Conservation (phyloP, 306 rosid genomes). For the Delonix regia region DNA sequence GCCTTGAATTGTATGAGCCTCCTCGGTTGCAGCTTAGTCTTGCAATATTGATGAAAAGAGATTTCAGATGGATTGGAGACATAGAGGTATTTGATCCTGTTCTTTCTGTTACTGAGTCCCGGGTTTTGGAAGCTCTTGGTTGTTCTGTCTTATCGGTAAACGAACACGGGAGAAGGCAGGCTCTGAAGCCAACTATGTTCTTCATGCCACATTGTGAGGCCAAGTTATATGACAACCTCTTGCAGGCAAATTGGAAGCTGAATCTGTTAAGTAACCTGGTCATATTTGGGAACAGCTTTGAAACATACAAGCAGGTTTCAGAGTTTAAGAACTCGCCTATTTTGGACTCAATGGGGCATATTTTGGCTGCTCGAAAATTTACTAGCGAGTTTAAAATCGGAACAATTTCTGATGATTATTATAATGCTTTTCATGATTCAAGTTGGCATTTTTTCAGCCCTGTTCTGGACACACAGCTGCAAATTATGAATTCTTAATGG, state of each 20-base stretch:
- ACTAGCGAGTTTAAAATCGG: constrained; percentile 57
- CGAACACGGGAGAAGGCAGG: constrained; percentile 74
- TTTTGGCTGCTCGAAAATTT: constrained; percentile 53
- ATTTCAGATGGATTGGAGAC: constrained; percentile 66
- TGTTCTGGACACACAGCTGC: constrained; percentile 43
- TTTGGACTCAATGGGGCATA: constrained; percentile 42
- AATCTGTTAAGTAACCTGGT: constrained; percentile 59
- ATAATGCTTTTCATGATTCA: constrained; percentile 78
- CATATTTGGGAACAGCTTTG: constrained; percentile 83
- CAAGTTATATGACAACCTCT: constrained; percentile 74
- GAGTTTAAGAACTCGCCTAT: constrained; percentile 53
- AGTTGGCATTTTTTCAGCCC: constrained; percentile 91
- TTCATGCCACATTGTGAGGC: constrained; percentile 95
- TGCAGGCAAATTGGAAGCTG: constrained; percentile 73
- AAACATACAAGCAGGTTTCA: constrained; percentile 61
- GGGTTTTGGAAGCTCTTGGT: constrained; percentile 61
- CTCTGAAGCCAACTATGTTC: constrained; percentile 59
- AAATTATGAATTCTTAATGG: constrained; percentile 39
- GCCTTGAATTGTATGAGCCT: constrained; percentile 69
- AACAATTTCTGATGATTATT: constrained; percentile 70
- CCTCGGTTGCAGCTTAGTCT: constrained; percentile 75
- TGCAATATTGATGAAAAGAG: constrained; percentile 60
- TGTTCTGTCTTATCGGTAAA: constrained; percentile 67
- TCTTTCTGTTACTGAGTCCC: constrained; percentile 67
- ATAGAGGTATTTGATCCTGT: constrained; percentile 84